Percentiles rank a stretch among this genome's conserved stretches.
Evolutionary conservation across 2,329 filamentous ascomycete genomes (phyloP).

Genomic region (Colletotrichum higginsianum): DNA sequence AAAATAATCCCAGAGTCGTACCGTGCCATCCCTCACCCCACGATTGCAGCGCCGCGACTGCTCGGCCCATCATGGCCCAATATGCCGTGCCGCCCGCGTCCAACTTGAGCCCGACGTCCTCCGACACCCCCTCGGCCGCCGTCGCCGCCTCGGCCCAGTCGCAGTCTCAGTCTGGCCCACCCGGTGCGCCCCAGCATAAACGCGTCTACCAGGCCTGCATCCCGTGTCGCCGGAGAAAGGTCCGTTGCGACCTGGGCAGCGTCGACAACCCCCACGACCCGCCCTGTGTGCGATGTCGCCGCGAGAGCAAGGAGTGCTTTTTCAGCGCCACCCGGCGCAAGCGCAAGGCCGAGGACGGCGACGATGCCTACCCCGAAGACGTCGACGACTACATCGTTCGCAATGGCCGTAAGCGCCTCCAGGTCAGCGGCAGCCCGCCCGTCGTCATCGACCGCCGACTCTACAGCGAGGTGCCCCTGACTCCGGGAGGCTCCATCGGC

Average conservation of each 20-base stretch:
- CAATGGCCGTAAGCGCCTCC: slow-evolving; percentile 80
- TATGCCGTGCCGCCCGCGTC: slow-evolving; percentile 43
- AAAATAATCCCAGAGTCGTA: slow-evolving; percentile 38
- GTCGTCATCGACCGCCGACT: slow-evolving; percentile 59
- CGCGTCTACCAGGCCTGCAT: slow-evolving; percentile 76
- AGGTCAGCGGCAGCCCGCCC: slow-evolving; percentile 62
- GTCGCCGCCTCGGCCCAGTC: slow-evolving; percentile 30
- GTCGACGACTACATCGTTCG: slow-evolving; percentile 79
- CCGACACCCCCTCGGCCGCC: slow-evolving; percentile 41
- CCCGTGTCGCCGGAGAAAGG: slow-evolving; percentile 73
- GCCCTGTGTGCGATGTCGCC: slow-evolving; percentile 92
- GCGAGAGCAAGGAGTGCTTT: slow-evolving; percentile 97
- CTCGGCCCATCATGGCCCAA: slow-evolving; percentile 47
- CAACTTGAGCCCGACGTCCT: slow-evolving; percentile 40
- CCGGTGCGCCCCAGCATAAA: slow-evolving; percentile 63
- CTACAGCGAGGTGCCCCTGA: slow-evolving; percentile 72
- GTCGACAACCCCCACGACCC: slow-evolving; percentile 96
- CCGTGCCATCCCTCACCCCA: slow-evolving; percentile 36
- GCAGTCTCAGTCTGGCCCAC: slow-evolving; percentile 24
- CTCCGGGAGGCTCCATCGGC: slow-evolving; percentile 76
- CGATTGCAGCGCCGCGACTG: slow-evolving; percentile 36
- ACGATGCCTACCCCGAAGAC: slow-evolving; percentile 59
- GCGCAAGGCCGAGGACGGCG: slow-evolving; percentile 79
- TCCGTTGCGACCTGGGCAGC: slow-evolving; percentile 75
- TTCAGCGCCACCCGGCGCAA: slow-evolving; percentile 96